Conservation (phyloP, 768 basidiomycete species). For the Boletus rex-veris region DNA sequence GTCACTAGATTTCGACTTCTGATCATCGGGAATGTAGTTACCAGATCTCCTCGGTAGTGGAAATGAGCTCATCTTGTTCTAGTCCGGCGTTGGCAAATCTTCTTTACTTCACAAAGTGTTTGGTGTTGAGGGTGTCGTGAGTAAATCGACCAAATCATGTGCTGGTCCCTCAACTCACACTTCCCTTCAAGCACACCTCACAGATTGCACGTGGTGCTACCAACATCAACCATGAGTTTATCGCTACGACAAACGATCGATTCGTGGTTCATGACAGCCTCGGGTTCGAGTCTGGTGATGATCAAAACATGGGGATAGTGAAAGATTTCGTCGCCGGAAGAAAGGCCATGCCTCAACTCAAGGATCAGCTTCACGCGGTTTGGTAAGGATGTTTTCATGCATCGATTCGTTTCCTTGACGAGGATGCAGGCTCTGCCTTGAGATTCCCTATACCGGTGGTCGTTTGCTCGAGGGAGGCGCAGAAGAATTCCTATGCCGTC, state of each 20-base stretch:
- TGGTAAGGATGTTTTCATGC: background rate
- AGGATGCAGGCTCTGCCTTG: conserved; percentile 14
- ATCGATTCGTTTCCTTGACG: background rate
- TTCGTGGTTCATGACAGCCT: background rate
- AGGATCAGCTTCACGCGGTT: conserved; percentile 10
- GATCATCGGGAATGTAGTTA: conserved; percentile 13
- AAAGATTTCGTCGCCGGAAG: conserved; percentile 2
- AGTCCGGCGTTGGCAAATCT: conserved; percentile 16
- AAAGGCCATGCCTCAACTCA: background rate
- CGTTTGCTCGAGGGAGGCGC: conserved; percentile 13
- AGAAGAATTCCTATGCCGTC: conserved; percentile 5
- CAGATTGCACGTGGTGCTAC: background rate
- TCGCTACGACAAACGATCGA: too few relatives aligned
- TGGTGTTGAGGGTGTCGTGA: conserved; percentile 1
- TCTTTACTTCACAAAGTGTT: conserved; percentile 10
- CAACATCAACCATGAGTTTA: background rate
- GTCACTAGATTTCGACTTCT: conserved; percentile 9
- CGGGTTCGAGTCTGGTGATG: conserved; percentile 6
- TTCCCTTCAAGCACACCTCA: background rate
- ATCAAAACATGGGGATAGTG: conserved; percentile 1
- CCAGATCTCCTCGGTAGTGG: background rate
- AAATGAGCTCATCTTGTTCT: background rate
- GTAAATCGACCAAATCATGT: background rate
- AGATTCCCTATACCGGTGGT: conserved; percentile 12
- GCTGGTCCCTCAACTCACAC: background rate